A percentile compares a stretch with the other conserved stretches of the same genome.
These are phyloP conservation scores for Citrus hindsii DNA, from an alignment of 345 rosid species.

Conservation along the genomic window DNA sequence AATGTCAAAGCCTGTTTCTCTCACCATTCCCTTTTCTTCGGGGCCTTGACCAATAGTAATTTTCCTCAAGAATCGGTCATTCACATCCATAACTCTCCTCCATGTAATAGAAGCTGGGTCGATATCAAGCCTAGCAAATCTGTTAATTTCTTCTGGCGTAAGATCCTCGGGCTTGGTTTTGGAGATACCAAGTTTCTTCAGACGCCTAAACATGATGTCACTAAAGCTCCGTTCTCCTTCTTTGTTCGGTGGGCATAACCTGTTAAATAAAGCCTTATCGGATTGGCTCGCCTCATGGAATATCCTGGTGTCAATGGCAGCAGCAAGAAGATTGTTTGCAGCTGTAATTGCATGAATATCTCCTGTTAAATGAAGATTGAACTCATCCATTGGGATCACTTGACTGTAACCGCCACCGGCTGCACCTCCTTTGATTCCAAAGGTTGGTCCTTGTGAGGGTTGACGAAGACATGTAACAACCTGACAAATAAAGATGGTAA, in stretches of 20 bases:
- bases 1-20: slow-evolving; percentile 96
- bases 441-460: slow-evolving; percentile 99
- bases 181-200: slow-evolving; percentile 82
- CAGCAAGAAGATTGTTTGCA: slow-evolving; percentile 98
- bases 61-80: slow-evolving; percentile 92
- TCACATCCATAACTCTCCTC: slow-evolving; percentile 99
- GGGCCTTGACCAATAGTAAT: slow-evolving; percentile 93
- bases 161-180: slow-evolving; percentile 88
- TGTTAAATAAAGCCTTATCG: slow-evolving; percentile 91
- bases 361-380: slow-evolving; percentile 95
- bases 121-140: slow-evolving; percentile 88
- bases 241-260: slow-evolving; percentile 82
- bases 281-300: slow-evolving; percentile 93
- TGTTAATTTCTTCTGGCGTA: slow-evolving; percentile 69
- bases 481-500: slow-evolving; percentile 29
- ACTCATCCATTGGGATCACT: slow-evolving; percentile 99
- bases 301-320: slow-evolving; percentile 95
- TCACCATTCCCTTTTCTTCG: slow-evolving; percentile 94
- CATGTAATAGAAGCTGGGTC: slow-evolving; percentile 83
- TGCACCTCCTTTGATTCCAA: slow-evolving; percentile 99
- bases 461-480: slow-evolving; percentile 97
- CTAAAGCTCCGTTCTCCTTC: slow-evolving; percentile 81
- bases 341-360: slow-evolving; percentile 99
- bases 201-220: slow-evolving; percentile 80
- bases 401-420: slow-evolving; percentile 99